Percentiles rank a stretch among this genome's conserved stretches.
phyloP scores from a whole-genome alignment of 2,329 filamentous ascomycete species.

The Xylaria hypoxylon region DNA sequence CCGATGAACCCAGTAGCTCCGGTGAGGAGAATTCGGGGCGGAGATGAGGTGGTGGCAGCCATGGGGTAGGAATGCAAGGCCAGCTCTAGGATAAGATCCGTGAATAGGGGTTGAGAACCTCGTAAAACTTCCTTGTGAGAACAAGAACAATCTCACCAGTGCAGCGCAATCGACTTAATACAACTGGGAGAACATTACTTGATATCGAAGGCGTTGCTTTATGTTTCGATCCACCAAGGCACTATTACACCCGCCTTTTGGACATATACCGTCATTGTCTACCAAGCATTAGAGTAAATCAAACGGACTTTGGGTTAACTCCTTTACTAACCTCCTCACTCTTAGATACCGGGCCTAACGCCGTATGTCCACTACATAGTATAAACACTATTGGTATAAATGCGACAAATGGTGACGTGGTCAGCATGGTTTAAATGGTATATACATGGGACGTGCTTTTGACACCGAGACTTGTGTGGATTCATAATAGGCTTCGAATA shows the following conservation, averaged over 20 bases:
- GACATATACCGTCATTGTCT: too few relatives aligned
- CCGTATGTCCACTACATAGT: constrained; percentile 16
- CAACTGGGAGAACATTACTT: too few relatives aligned
- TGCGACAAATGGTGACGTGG: not conserved
- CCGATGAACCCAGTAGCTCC: constrained; percentile 47
- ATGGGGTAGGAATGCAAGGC: constrained; percentile 23
- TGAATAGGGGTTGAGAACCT: constrained; percentile 6
- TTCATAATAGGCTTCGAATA: not conserved
- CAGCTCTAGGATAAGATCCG: constrained; percentile 1
- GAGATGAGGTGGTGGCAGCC: constrained; percentile 28
- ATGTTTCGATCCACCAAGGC: too few relatives aligned
- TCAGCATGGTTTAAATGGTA: not conserved
- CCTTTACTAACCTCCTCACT: not conserved
- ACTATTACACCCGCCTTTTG: too few relatives aligned
- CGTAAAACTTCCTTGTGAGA: not conserved
- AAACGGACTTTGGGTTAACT: constrained; percentile 47
- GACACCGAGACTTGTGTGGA: too few relatives aligned
- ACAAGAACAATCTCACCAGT: not conserved
- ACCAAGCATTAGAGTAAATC: not conserved
- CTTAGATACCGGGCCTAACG: not conserved
- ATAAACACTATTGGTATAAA: not conserved
- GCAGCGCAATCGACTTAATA: not conserved
- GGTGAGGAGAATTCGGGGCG: constrained; percentile 42
- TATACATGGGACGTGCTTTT: not conserved
- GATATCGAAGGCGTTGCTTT: too few relatives aligned